These are phyloP conservation scores for Rhodotorula diobovata DNA, from an alignment of 768 basidiomycete genomes.

Conservation along the genomic window DNA sequence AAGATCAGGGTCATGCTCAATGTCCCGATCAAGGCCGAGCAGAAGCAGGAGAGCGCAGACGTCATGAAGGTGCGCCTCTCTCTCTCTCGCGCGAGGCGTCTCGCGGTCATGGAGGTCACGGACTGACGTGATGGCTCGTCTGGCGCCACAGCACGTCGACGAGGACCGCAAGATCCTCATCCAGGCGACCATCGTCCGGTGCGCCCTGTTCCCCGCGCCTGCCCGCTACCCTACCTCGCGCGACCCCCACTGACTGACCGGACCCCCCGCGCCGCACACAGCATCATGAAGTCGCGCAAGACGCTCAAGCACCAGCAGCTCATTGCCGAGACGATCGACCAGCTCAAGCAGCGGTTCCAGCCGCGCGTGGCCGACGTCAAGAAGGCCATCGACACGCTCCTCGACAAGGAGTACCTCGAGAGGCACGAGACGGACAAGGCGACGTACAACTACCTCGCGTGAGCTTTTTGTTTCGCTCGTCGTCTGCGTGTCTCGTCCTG, in stretches of 20 bases:
- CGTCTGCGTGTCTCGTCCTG: background rate
- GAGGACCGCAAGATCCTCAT: conserved; percentile 96
- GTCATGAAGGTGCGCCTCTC: conserved; percentile 65
- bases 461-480: background rate
- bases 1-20: conserved; percentile 47
- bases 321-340: conserved; percentile 83
- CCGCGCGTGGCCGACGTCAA: conserved; percentile 96
- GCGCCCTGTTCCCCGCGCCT: background rate
- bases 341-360: conserved; percentile 78
- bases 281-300: conserved; percentile 93
- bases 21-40: conserved; percentile 87
- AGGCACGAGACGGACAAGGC: conserved; percentile 54
- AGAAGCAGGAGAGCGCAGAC: conserved; percentile 81
- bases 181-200: conserved; percentile 52
- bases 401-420: conserved; percentile 98
- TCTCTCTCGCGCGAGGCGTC: no score
- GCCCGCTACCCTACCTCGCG: background rate
- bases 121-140: background rate
- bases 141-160: conserved; percentile 56
- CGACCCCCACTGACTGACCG: conserved; percentile 22
- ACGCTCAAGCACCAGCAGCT: conserved; percentile 88
- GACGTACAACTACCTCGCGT: conserved; percentile 20
- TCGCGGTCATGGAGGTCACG: background rate
- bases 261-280: conserved; percentile 40
- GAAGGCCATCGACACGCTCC: conserved; percentile 82